Conservation (phyloP, 805 yeast genomes). For the Nakazawaea laoshanensis region DNA sequence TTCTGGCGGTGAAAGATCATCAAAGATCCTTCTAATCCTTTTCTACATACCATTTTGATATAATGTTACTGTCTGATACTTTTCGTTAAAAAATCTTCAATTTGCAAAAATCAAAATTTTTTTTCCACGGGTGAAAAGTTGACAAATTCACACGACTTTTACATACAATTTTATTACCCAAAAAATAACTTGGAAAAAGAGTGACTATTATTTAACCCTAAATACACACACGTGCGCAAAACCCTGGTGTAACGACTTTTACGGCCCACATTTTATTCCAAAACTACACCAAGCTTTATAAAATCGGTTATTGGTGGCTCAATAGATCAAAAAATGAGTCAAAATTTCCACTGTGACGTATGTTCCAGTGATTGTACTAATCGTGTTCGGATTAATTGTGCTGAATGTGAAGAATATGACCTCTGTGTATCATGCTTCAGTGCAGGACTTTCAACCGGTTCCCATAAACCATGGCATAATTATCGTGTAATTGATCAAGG, state of each 20-base stretch:
- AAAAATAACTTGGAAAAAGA: no score
- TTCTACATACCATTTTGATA: slow-evolving; percentile 12
- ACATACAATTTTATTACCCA: no score
- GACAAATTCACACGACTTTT: no score
- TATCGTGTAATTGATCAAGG: slow-evolving; percentile 90
- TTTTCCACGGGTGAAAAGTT: no score
- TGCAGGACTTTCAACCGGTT: slow-evolving; percentile 68
- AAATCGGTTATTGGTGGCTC: no score
- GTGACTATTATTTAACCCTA: no score
- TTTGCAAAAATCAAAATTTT: slow-evolving; percentile 4
- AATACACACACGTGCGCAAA: no score
- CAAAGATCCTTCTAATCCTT: background rate
- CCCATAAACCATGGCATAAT: slow-evolving; percentile 92
- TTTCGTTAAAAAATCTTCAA: slow-evolving; percentile 3
- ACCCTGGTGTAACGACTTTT: no score
- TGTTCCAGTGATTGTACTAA: slow-evolving; percentile 96
- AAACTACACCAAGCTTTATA: no score
- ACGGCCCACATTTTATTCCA: no score
- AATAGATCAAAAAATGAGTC: slow-evolving; percentile 20
- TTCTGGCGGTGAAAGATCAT: background rate
- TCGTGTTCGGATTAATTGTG: slow-evolving; percentile 85
- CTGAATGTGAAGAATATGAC: slow-evolving; percentile 88
- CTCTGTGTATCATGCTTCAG: slow-evolving; percentile 98
- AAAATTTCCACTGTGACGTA: slow-evolving; percentile 83
- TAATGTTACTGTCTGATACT: slow-evolving; percentile 4